A percentile compares a stretch with the other conserved stretches of the same genome.
Conservation (phyloP, 495 filamentous ascomycete species). For the Penicillium lividum region DNA sequence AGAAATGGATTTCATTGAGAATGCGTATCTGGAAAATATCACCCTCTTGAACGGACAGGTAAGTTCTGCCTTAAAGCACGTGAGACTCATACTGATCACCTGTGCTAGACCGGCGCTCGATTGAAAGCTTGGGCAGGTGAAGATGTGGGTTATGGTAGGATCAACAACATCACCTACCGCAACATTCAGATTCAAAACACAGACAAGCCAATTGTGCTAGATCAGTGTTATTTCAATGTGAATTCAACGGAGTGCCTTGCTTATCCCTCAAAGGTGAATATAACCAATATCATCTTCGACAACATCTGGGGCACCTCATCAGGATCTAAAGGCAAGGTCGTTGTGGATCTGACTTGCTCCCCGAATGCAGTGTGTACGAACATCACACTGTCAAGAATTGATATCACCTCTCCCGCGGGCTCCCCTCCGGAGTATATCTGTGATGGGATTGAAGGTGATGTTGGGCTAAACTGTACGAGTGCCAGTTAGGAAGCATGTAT, state of each 20-base stretch:
- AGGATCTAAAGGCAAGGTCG: constrained; percentile 48
- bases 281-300: constrained; percentile 56
- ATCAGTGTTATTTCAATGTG: constrained; percentile 60
- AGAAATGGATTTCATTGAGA: constrained; percentile 51
- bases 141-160: constrained; percentile 55
- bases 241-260: constrained; percentile 47
- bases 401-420: constrained; percentile 50
- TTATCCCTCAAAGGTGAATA: constrained; percentile 55
- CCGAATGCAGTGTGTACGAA: constrained; percentile 55
- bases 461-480: constrained; percentile 46
- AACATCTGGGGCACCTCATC: constrained; percentile 56
- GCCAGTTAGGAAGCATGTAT: constrained; percentile 2
- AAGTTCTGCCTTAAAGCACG: background rate
- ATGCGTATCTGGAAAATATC: constrained; percentile 58
- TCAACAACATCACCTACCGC: constrained; percentile 60
- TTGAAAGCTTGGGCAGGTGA: constrained; percentile 58
- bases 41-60: constrained; percentile 54
- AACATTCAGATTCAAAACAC: constrained; percentile 58
- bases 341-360: constrained; percentile 53
- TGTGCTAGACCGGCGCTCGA: constrained; percentile 50
- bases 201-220: constrained; percentile 54
- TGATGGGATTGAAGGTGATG: constrained; percentile 51
- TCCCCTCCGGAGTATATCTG: constrained; percentile 49
- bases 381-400: constrained; percentile 52
- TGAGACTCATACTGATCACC: background rate